phyloP scores from a whole-genome alignment of 371 early-diverging fungal species.

The Circinella minor region DNA sequence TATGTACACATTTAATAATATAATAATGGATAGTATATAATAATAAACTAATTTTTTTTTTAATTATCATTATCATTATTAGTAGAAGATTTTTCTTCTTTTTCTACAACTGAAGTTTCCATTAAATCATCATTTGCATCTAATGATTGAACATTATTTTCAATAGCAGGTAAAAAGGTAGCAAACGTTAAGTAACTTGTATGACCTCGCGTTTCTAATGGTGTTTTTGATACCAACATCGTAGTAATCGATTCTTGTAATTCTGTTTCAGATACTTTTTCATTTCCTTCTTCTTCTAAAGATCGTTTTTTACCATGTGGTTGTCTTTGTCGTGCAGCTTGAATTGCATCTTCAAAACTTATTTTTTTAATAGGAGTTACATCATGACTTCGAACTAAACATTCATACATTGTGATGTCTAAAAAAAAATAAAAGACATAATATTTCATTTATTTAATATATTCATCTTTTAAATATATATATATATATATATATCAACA shows the following conservation, averaged over 20 bases:
- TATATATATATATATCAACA: too few species aligned
- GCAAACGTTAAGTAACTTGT: conserved; percentile 95
- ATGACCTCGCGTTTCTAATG: conserved; percentile 72
- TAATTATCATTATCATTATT: neutral
- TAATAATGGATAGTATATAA: too few species aligned
- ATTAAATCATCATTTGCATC: conserved; percentile 8
- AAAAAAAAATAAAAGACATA: neutral
- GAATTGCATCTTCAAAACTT: conserved; percentile 56
- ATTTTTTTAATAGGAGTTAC: conserved; percentile 53
- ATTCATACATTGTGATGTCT: conserved; percentile 88
- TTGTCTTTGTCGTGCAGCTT: conserved; percentile 45
- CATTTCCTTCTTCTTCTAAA: conserved; percentile 21
- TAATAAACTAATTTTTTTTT: too few species aligned
- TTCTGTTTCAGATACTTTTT: conserved; percentile 17
- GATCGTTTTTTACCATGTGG: conserved; percentile 33
- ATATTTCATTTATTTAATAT: neutral
- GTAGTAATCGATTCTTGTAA: conserved; percentile 35
- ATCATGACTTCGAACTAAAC: conserved; percentile 68
- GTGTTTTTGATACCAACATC: conserved; percentile 46
- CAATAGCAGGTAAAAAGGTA: conserved; percentile 64
- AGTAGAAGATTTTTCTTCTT: neutral
- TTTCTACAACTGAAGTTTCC: conserved; percentile 3
- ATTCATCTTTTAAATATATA: too few species aligned
- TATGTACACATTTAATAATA: too few species aligned
- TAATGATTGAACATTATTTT: conserved; percentile 16